These are phyloP conservation scores for Claviceps humidiphila DNA, from an alignment of 2,329 filamentous ascomycete genomes.

Conservation along the genomic window DNA sequence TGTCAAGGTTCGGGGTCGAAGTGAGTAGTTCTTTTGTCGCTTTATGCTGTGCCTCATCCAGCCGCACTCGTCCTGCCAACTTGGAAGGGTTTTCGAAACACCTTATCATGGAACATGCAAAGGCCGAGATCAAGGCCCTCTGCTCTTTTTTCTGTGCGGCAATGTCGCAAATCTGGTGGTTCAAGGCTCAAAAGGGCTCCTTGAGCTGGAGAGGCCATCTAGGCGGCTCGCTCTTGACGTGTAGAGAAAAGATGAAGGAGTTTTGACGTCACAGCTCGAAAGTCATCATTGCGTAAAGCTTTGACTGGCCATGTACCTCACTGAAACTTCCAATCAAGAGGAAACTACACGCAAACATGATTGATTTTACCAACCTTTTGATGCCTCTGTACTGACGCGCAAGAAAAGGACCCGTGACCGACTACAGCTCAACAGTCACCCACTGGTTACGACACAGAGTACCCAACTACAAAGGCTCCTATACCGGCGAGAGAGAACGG, in stretches of 20 bases:
- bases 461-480: conserved; percentile 54
- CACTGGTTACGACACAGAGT: conserved; percentile 80
- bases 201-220: neutral
- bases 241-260: neutral
- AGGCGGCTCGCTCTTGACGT: neutral
- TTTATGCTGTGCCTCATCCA: neutral
- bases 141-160: neutral
- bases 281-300: neutral
- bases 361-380: neutral
- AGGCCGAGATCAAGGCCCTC: neutral
- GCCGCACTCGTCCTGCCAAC: neutral
- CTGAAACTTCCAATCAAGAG: neutral
- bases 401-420: conserved; percentile 66
- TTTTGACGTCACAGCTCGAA: neutral
- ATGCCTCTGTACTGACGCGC: conserved; percentile 8
- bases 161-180: neutral
- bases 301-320: neutral
- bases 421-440: conserved; percentile 80
- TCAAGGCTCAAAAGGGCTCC: neutral
- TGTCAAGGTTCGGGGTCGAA: conserved; percentile 36
- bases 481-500: conserved; percentile 64
- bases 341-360: too few relatives aligned
- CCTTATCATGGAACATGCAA: neutral
- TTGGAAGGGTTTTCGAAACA: neutral
- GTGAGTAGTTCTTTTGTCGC: conserved; percentile 24